A percentile compares a stretch with the other conserved stretches of the same genome.
These are phyloP conservation scores for Dendryphion nanum DNA, from an alignment of 2,329 filamentous ascomycete genomes.

Conservation along the genomic window DNA sequence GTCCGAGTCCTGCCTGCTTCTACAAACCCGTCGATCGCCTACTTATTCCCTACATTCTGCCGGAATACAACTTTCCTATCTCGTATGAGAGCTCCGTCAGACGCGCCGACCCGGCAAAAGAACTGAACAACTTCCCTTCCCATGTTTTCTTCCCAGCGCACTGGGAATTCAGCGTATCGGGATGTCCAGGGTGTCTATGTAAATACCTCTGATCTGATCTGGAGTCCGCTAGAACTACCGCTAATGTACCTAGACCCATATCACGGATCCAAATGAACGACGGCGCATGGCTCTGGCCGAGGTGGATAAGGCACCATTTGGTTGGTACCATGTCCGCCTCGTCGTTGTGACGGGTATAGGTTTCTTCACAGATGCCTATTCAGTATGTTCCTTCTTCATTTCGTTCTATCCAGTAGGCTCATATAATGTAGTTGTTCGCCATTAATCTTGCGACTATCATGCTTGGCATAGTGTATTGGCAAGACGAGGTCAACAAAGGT, in stretches of 20 bases:
- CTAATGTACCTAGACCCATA: slow-evolving; percentile 10
- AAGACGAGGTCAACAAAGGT: slow-evolving; percentile 37
- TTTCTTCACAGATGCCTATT: slow-evolving; percentile 81
- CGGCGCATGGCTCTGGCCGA: slow-evolving; percentile 16
- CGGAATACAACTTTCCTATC: too few species aligned
- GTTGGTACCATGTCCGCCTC: slow-evolving; percentile 69
- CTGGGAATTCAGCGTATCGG: slow-evolving; percentile 31
- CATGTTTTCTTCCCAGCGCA: slow-evolving; percentile 27
- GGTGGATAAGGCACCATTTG: slow-evolving; percentile 16
- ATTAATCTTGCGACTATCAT: slow-evolving; percentile 71
- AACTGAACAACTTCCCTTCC: slow-evolving; percentile 3
- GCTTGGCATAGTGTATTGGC: slow-evolving; percentile 73
- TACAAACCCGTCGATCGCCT: too few species aligned
- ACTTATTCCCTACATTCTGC: too few species aligned
- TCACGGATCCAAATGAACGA: slow-evolving; percentile 16
- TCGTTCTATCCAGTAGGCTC: background rate
- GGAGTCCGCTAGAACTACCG: background rate
- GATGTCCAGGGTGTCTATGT: slow-evolving; percentile 33
- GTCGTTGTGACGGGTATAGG: slow-evolving; percentile 76
- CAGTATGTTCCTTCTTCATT: slow-evolving; percentile 4
- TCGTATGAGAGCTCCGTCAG: too few species aligned
- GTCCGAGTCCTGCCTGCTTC: too few species aligned
- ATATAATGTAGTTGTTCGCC: slow-evolving; percentile 52
- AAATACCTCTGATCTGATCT: slow-evolving; percentile 2
- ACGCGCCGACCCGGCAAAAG: too few species aligned